Evolutionary conservation across 2,329 filamentous ascomycete species (phyloP).

Genomic region (Ophiostoma populinum): DNA sequence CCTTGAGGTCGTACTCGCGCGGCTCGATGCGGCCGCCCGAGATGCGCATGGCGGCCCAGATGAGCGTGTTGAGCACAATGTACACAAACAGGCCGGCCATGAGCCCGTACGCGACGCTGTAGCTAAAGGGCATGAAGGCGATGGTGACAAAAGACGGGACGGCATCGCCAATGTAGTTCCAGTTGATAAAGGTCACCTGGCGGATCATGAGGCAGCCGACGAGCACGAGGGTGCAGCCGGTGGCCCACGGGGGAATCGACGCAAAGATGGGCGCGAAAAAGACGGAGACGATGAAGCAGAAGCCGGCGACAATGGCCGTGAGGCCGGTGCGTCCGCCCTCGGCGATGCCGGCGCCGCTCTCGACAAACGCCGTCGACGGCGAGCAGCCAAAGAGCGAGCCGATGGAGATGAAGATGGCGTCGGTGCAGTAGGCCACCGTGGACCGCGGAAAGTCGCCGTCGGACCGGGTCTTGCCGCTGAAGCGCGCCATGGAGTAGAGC

Average conservation of each 20-base stretch:
- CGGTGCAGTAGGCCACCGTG: slow-evolving; percentile 59
- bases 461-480: slow-evolving; percentile 37
- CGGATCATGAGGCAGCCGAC: slow-evolving; percentile 66
- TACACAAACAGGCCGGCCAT: slow-evolving; percentile 46
- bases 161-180: slow-evolving; percentile 59
- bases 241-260: slow-evolving; percentile 63
- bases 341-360: slow-evolving; percentile 58
- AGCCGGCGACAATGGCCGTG: slow-evolving; percentile 49
- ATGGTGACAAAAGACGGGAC: slow-evolving; percentile 62
- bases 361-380: slow-evolving; percentile 58
- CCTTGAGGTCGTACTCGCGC: slow-evolving; percentile 34
- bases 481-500: slow-evolving; percentile 66
- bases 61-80: slow-evolving; percentile 29
- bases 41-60: slow-evolving; percentile 26
- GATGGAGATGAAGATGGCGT: slow-evolving; percentile 54
- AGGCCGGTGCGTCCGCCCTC: slow-evolving; percentile 59
- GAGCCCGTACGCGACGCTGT: slow-evolving; percentile 61
- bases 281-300: slow-evolving; percentile 54
- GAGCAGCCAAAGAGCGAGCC: slow-evolving; percentile 52
- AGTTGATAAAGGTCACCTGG: slow-evolving; percentile 58
- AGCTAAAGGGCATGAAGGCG: slow-evolving; percentile 60
- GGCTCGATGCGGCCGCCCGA: slow-evolving; percentile 28
- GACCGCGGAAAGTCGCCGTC: slow-evolving; percentile 76
- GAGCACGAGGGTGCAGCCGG: slow-evolving; percentile 54
- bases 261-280: slow-evolving; percentile 66